Conservation (phyloP, 1,139 yeast species). For the Sugiyamaella paludigena region DNA sequence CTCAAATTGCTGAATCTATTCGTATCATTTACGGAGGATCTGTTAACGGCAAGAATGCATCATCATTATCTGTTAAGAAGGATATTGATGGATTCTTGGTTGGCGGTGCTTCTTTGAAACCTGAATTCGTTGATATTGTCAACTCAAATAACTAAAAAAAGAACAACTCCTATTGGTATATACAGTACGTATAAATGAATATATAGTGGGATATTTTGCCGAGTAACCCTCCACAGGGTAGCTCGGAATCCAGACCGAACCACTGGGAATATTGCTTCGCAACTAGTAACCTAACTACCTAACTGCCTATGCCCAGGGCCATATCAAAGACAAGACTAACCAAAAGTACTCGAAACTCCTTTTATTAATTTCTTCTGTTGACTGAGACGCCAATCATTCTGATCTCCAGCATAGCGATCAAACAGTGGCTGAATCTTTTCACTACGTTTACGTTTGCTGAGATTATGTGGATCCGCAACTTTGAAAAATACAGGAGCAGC, state of each 20-base stretch:
- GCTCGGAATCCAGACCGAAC: too few relatives aligned
- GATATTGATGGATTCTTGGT: constrained; percentile 99
- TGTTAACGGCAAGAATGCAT: constrained; percentile 93
- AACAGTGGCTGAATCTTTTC: constrained; percentile 64
- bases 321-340: too few relatives aligned
- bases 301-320: too few relatives aligned
- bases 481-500: constrained; percentile 86
- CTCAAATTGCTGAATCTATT: constrained; percentile 66
- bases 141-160: constrained; percentile 73
- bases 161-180: background rate
- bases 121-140: constrained; percentile 94
- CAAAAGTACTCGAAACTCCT: constrained; percentile 3
- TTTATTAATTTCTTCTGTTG: constrained; percentile 35
- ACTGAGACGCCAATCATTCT: constrained; percentile 54
- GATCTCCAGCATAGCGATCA: constrained; percentile 53
- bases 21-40: constrained; percentile 99
- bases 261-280: background rate
- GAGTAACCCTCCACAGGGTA: background rate
- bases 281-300: too few relatives aligned
- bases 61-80: constrained; percentile 82
- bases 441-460: constrained; percentile 43
- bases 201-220: background rate
- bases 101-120: constrained; percentile 99
- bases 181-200: background rate
- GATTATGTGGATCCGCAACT: constrained; percentile 46